Percentiles rank a stretch among this genome's conserved stretches.
phyloP scores from a whole-genome alignment of 2,329 filamentous ascomycete species.

The Cercospora brassicicola region DNA sequence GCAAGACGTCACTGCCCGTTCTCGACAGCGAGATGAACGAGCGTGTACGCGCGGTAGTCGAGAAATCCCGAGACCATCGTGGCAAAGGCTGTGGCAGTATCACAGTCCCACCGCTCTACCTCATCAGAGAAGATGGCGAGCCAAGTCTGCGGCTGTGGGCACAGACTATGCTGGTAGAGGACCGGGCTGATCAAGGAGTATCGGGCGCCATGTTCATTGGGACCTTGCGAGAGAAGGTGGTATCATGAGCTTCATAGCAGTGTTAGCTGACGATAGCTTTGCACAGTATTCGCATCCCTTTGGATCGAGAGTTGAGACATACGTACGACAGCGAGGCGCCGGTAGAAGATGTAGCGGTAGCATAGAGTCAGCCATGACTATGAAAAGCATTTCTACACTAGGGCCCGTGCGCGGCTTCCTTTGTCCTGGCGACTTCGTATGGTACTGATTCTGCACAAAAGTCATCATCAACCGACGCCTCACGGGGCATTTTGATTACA shows the following conservation, averaged over 20 bases:
- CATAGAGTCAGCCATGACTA: constrained; percentile 10
- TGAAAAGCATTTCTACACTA: background rate
- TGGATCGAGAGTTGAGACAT: background rate
- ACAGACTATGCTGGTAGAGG: constrained; percentile 91
- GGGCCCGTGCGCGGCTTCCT: background rate
- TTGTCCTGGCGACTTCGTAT: background rate
- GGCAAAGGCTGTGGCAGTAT: constrained; percentile 89
- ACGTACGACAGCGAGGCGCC: constrained; percentile 7
- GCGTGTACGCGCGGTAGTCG: constrained; percentile 81
- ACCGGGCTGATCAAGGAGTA: constrained; percentile 89
- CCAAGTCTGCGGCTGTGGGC: constrained; percentile 95
- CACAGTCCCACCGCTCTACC: constrained; percentile 85
- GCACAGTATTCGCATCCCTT: background rate
- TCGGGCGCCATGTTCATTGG: constrained; percentile 94
- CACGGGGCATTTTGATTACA: background rate
- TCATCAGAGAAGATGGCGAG: constrained; percentile 93
- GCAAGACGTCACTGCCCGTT: constrained; percentile 82
- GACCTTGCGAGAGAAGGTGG: constrained; percentile 88
- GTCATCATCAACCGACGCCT: background rate
- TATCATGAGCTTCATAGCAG: constrained; percentile 27
- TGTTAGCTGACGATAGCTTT: background rate
- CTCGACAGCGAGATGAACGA: constrained; percentile 97
- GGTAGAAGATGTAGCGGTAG: background rate
- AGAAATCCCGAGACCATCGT: constrained; percentile 87
- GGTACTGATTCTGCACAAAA: background rate